A percentile compares a stretch with the other conserved stretches of the same genome.
Evolutionary conservation across 2,329 filamentous ascomycete genomes (phyloP).

Genomic region (Orbilia javanica): DNA sequence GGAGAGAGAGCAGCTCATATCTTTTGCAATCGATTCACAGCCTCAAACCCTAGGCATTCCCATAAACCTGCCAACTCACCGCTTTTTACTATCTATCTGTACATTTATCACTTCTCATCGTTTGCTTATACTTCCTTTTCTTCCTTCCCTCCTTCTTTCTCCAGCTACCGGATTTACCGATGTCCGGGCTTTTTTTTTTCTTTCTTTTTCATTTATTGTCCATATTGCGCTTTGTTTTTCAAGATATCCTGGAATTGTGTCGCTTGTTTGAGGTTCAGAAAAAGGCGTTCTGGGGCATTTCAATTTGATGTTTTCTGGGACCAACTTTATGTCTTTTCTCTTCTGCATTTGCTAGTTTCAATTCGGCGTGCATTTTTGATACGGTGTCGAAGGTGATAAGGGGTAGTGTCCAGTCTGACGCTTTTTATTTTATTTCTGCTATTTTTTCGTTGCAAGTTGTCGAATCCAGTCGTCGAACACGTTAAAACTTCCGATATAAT

Average conservation of each 20-base stretch:
- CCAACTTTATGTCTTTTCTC: slow-evolving; percentile 1
- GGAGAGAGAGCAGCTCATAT: not conserved
- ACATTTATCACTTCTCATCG: slow-evolving; percentile 1
- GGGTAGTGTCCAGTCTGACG: not conserved
- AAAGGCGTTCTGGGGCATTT: slow-evolving; percentile 36
- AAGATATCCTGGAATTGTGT: slow-evolving; percentile 55
- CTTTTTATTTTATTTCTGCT: slow-evolving; percentile 7
- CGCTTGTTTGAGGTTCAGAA: slow-evolving; percentile 32
- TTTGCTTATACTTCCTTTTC: not conserved
- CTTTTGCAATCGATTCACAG: not conserved
- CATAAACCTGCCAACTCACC: not conserved
- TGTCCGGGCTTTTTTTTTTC: not conserved
- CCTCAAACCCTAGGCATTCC: not conserved
- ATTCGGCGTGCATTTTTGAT: slow-evolving; percentile 29
- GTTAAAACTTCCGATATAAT: slow-evolving; percentile 6
- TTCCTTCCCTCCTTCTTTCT: no score
- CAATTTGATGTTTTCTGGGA: slow-evolving; percentile 10
- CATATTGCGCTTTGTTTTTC: slow-evolving; percentile 8
- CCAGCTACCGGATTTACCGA: slow-evolving; percentile 15
- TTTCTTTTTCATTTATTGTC: not conserved
- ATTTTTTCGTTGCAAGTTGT: not conserved
- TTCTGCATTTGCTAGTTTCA: slow-evolving; percentile 18
- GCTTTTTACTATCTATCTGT: slow-evolving; percentile 8
- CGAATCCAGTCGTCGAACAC: slow-evolving; percentile 6
- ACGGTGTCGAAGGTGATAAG: slow-evolving; percentile 32